A percentile compares a stretch with the other conserved stretches of the same genome.
phyloP scores from a whole-genome alignment of 768 basidiomycete species.

The Neoboletus magnificus region DNA sequence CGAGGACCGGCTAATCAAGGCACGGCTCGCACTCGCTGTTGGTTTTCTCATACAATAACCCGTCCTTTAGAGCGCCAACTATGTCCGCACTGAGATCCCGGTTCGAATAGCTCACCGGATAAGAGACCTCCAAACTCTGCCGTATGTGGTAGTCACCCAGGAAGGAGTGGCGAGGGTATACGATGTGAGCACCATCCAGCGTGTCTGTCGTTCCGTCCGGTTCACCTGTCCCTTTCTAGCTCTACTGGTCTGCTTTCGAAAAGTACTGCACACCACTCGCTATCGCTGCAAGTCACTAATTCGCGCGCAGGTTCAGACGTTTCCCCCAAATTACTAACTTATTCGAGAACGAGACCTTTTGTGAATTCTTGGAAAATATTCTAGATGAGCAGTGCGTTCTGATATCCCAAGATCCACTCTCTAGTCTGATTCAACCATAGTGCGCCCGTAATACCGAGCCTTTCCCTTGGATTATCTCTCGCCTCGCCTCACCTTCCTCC shows the following conservation, averaged over 20 bases:
- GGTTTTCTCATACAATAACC: background rate
- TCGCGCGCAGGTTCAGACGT: constrained; percentile 54
- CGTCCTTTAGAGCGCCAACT: constrained; percentile 71
- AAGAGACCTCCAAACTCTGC: constrained; percentile 81
- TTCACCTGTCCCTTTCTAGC: constrained; percentile 37
- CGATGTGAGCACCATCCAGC: constrained; percentile 50
- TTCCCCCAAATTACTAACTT: constrained; percentile 71
- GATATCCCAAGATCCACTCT: background rate
- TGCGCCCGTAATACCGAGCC: constrained; percentile 73
- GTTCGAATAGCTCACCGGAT: constrained; percentile 85
- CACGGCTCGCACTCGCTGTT: constrained; percentile 21
- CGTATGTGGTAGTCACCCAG: constrained; percentile 83
- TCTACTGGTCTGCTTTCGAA: constrained; percentile 87
- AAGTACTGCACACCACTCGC: constrained; percentile 44
- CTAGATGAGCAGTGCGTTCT: constrained; percentile 71
- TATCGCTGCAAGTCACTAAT: constrained; percentile 4
- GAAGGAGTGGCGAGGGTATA: constrained; percentile 82
- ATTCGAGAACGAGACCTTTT: constrained; percentile 77
- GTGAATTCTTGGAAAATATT: constrained; percentile 59
- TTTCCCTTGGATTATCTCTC: constrained; percentile 81
- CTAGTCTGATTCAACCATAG: constrained; percentile 37
- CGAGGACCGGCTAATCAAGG: constrained; percentile 74
- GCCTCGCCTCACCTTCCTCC: constrained; percentile 76
- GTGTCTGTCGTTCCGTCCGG: background rate
- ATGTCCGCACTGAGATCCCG: constrained; percentile 86